Conservation (phyloP, 306 rosid genomes). For the Corylus avellana region DNA sequence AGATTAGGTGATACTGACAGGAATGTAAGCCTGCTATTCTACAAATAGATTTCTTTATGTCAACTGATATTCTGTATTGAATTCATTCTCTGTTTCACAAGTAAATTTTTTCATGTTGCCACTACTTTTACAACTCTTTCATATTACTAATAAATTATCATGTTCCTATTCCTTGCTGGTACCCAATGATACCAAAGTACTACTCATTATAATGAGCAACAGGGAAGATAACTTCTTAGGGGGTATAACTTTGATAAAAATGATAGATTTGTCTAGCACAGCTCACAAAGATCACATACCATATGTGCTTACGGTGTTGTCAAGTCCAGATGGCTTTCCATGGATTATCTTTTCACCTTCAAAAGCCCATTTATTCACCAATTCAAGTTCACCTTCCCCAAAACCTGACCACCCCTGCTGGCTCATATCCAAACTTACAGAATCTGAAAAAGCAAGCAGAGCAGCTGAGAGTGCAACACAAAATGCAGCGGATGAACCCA, state of each 20-base stretch:
- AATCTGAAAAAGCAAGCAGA: slow-evolving; percentile 64
- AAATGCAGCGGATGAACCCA: slow-evolving; percentile 89
- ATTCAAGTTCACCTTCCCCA: slow-evolving; percentile 62
- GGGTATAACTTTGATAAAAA: background rate
- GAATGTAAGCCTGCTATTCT: slow-evolving; percentile 3
- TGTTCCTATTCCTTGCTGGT: slow-evolving; percentile 2
- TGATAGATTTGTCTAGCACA: slow-evolving; percentile 11
- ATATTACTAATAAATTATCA: background rate
- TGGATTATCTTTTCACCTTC: slow-evolving; percentile 97
- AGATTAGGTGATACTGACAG: background rate
- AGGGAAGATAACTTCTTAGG: slow-evolving; percentile 15
- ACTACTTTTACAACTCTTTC: background rate
- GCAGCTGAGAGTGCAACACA: slow-evolving; percentile 83
- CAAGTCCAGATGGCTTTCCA: slow-evolving; percentile 97
- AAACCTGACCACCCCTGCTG: slow-evolving; percentile 65
- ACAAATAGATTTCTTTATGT: background rate
- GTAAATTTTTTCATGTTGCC: background rate
- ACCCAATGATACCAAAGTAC: slow-evolving; percentile 5
- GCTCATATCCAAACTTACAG: slow-evolving; percentile 53
- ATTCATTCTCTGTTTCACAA: background rate
- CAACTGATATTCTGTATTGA: background rate
- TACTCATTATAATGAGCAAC: background rate
- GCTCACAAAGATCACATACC: slow-evolving; percentile 48
- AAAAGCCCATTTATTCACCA: slow-evolving; percentile 92
- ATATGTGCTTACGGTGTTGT: slow-evolving; percentile 88